Base-by-base conservation (phyloP, 306 rosid genomes). In the Quercus mongolica region DNA sequence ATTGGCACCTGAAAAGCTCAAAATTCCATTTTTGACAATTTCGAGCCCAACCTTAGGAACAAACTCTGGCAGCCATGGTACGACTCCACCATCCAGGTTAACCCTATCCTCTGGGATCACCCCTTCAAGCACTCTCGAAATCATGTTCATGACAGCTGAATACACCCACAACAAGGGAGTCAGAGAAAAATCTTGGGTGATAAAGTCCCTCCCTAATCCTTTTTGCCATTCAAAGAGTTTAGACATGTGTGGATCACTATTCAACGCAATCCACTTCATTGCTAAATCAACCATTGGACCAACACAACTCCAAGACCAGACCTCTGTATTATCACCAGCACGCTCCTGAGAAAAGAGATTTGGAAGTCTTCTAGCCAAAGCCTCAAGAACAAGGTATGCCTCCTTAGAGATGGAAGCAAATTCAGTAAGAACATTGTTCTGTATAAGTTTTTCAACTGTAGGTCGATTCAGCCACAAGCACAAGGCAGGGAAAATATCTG, bases 61-160 rank as follows among this genome's bases (percentile, higher is more conserved):
- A 89, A 93, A 93, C 79, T 91, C 92, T 19, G 98, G 97, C 79
- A 95, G 92, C 98, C 98, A 93, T 4, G 97, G 99, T 63, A 95
- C 88, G 64, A 46, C 78, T 71, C 78, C 86, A 78, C 74, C 89
- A 59, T 61, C 74, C 30, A 55, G 61, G 83, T 52, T 81, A 75
- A 63, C 67, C 31, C 86, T 71, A 79, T 87, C 91, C 77, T 84
- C 89, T 62, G 91, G 91, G 73, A 88, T 74, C 75, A 93, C 81
- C 87, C 84, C 88, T 78, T 83, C 89, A 76, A 95, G 92, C 75
- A 93, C 96, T 85, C 79, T 82, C 62, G 84, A 86, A 52, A 95
- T 94, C 97, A 95, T 85, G 84, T 83, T 84, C 87, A 80, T 35
- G 74, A 79, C 90, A 78, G 99, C 90, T 18, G 97, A 82, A 83